Evolutionary conservation across 1,139 yeast species (phyloP).

Genomic region (Pneumocystis wakefieldiae): DNA sequence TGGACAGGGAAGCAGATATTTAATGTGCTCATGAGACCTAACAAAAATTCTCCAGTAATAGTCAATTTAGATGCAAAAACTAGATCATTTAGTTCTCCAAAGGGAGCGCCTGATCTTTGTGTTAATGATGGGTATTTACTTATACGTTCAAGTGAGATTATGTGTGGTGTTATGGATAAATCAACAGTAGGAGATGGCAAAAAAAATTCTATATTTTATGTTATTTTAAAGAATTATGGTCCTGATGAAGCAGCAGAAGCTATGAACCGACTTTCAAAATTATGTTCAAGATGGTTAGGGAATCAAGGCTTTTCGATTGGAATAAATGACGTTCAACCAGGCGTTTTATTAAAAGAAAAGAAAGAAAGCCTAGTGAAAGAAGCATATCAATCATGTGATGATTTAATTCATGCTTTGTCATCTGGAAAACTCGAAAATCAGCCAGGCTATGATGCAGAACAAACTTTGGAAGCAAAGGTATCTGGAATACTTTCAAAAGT

Average conservation of each 20-base stretch:
- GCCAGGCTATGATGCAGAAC: slow-evolving; percentile 98
- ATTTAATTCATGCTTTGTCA: slow-evolving; percentile 62
- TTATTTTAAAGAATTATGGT: slow-evolving; percentile 87
- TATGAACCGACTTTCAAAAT: slow-evolving; percentile 96
- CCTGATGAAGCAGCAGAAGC: slow-evolving; percentile 90
- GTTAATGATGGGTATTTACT: slow-evolving; percentile 91
- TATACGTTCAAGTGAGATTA: slow-evolving; percentile 74
- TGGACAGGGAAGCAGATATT: slow-evolving; percentile 99
- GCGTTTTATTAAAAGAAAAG: slow-evolving; percentile 52
- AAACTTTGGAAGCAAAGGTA: slow-evolving; percentile 91
- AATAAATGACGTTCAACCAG: slow-evolving; percentile 94
- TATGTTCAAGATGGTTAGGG: slow-evolving; percentile 89
- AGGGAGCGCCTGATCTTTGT: slow-evolving; percentile 72
- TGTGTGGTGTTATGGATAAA: slow-evolving; percentile 95
- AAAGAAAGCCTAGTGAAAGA: slow-evolving; percentile 82
- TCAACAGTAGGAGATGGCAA: slow-evolving; percentile 95
- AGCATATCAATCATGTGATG: slow-evolving; percentile 87
- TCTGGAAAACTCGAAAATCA: slow-evolving; percentile 90
- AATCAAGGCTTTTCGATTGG: slow-evolving; percentile 95
- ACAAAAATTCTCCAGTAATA: slow-evolving; percentile 53
- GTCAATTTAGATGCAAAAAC: slow-evolving; percentile 90
- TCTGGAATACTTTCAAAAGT: slow-evolving; percentile 93
- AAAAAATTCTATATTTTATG: slow-evolving; percentile 89
- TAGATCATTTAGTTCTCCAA: slow-evolving; percentile 71
- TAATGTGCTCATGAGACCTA: slow-evolving; percentile 74